phyloP scores from a whole-genome alignment of 208 protist genomes.

The Trypanosoma lewisi region DNA sequence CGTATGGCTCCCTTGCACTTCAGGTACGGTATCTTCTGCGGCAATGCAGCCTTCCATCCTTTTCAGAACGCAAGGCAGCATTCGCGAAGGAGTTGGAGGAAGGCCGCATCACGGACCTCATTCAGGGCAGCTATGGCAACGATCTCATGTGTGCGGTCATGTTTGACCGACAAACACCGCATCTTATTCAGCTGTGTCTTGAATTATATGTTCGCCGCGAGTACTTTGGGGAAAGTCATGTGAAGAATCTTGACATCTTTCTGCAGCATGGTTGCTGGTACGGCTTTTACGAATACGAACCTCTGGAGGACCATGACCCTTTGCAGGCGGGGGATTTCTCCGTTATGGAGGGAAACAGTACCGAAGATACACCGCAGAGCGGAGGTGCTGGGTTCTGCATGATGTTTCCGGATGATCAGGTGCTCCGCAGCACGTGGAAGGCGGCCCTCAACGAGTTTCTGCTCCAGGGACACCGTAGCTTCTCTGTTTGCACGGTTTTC shows the following conservation, averaged over 20 bases:
- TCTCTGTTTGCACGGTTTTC: slow-evolving; percentile 56
- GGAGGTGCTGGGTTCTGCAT: slow-evolving; percentile 43
- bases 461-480: slow-evolving; percentile 26
- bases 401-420: slow-evolving; percentile 60
- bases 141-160: slow-evolving; percentile 76
- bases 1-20: slow-evolving; percentile 60
- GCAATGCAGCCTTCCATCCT: slow-evolving; percentile 67
- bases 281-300: slow-evolving; percentile 60
- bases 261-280: slow-evolving; percentile 48
- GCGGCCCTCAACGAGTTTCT: slow-evolving; percentile 39
- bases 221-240: slow-evolving; percentile 61
- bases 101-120: slow-evolving; percentile 41
- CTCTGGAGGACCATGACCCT: slow-evolving; percentile 36
- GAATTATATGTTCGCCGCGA: slow-evolving; percentile 80
- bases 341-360: slow-evolving; percentile 15
- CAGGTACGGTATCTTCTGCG: slow-evolving; percentile 72
- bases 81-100: slow-evolving; percentile 61
- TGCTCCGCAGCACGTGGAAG: slow-evolving; percentile 32
- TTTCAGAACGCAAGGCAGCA: slow-evolving; percentile 66
- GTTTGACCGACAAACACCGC: slow-evolving; percentile 71
- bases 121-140: slow-evolving; percentile 62
- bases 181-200: slow-evolving; percentile 67
- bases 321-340: slow-evolving; percentile 21
- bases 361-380: slow-evolving; percentile 5
- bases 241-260: slow-evolving; percentile 70